These are phyloP conservation scores for Melanopsichium pennsylvanicum DNA, from an alignment of 1,284 basidiomycete species.

Conservation along the genomic window DNA sequence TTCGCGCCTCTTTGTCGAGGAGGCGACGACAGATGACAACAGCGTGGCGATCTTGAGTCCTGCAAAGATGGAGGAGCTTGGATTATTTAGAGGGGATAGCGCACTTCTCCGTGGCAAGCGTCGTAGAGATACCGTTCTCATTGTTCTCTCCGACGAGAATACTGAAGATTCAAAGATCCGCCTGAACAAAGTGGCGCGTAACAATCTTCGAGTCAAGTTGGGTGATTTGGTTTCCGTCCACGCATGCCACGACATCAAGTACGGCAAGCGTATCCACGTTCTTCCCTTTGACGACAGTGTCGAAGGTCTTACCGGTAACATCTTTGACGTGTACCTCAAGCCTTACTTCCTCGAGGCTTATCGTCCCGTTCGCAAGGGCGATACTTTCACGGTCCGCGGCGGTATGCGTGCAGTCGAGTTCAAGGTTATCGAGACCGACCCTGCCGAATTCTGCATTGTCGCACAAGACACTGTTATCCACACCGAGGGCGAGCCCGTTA, in stretches of 20 bases:
- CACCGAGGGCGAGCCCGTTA: slow-evolving; percentile 97
- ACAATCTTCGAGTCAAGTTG: slow-evolving; percentile 96
- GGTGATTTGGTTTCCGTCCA: slow-evolving; percentile 95
- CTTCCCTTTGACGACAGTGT: slow-evolving; percentile 98
- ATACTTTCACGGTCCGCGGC: slow-evolving; percentile 97
- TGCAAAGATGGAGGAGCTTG: slow-evolving; percentile 92
- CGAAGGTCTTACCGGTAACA: slow-evolving; percentile 94
- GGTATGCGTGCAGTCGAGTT: slow-evolving; percentile 82
- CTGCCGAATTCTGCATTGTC: slow-evolving; percentile 94
- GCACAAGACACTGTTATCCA: slow-evolving; percentile 97
- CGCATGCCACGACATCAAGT: slow-evolving; percentile 97
- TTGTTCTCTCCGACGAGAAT: slow-evolving; percentile 92
- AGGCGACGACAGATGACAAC: slow-evolving; percentile 66
- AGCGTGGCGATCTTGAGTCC: slow-evolving; percentile 92
- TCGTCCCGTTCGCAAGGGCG: slow-evolving; percentile 91
- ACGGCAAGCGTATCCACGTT: slow-evolving; percentile 96
- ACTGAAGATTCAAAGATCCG: slow-evolving; percentile 98
- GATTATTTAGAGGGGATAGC: slow-evolving; percentile 91
- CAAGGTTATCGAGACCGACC: slow-evolving; percentile 91
- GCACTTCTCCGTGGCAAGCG: slow-evolving; percentile 77
- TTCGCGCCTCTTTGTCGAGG: slow-evolving; percentile 65
- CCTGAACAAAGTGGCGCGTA: slow-evolving; percentile 96
- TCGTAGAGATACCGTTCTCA: slow-evolving; percentile 87
- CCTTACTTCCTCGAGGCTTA: slow-evolving; percentile 99
- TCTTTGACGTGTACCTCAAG: slow-evolving; percentile 98